Evolutionary conservation across 139 green algal genomes (phyloP).

Genomic region (Cymbomonas tetramitiformis): DNA sequence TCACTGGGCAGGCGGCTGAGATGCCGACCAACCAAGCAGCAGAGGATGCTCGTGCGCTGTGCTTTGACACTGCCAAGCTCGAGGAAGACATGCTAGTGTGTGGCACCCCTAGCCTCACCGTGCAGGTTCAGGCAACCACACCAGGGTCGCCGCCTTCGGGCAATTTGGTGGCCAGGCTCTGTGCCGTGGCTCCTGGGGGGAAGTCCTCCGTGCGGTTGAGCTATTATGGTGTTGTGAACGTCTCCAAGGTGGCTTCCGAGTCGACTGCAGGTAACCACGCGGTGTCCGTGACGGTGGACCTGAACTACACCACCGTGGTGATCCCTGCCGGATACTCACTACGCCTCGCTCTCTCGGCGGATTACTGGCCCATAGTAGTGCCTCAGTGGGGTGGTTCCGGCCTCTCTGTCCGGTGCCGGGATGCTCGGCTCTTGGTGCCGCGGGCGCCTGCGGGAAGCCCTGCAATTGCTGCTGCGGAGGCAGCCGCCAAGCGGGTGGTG

Average conservation of each 20-base stretch:
- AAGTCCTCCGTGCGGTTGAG: not conserved
- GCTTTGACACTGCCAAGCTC: constrained; percentile 4
- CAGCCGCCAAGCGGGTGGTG: too few relatives aligned
- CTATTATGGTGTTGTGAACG: constrained; percentile 10
- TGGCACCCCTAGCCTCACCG: not conserved
- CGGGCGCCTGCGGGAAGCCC: too few relatives aligned
- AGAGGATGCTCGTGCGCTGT: constrained; percentile 1
- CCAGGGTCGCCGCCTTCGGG: not conserved
- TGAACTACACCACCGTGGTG: constrained; percentile 3
- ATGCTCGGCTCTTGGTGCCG: too few relatives aligned
- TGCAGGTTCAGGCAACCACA: not conserved
- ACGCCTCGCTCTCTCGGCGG: constrained; percentile 1
- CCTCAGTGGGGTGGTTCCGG: too few relatives aligned
- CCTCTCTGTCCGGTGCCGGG: too few relatives aligned
- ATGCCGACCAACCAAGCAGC: not conserved
- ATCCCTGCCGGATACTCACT: constrained; percentile 3
- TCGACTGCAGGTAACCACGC: not conserved
- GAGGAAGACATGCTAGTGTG: not conserved
- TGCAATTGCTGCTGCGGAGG: too few relatives aligned
- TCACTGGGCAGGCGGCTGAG: constrained; percentile 5
- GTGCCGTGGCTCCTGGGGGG: constrained; percentile 12
- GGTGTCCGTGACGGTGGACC: not conserved
- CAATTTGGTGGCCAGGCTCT: constrained; percentile 5
- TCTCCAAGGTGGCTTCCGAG: not conserved
- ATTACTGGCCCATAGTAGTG: constrained; percentile 14